phyloP scores from a whole-genome alignment of 306 rosid genomes.

The Carpinus viminea region DNA sequence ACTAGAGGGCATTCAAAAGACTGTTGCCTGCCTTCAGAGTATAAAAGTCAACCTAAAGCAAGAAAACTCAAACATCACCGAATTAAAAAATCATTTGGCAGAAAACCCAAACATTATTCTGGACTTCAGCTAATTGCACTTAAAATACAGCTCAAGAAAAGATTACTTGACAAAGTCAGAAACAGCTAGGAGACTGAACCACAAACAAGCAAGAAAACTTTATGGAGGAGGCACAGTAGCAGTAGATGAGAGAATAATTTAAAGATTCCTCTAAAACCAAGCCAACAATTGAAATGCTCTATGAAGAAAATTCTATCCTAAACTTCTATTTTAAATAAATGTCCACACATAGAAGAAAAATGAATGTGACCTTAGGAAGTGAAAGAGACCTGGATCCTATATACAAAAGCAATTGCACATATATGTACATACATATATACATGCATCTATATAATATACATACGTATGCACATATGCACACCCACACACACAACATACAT shows the following conservation, averaged over 20 bases:
- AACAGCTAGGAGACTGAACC: not conserved
- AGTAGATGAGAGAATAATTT: not conserved
- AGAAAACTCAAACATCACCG: constrained; percentile 6
- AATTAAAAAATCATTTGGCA: constrained; percentile 14
- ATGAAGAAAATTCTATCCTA: not conserved
- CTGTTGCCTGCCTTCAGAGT: not conserved
- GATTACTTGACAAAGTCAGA: not conserved
- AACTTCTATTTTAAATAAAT: not conserved
- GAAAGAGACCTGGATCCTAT: not conserved
- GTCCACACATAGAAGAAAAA: not conserved
- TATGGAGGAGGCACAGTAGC: not conserved
- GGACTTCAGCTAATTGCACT: not conserved
- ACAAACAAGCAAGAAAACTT: not conserved
- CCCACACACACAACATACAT: too few species aligned
- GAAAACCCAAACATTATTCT: not conserved
- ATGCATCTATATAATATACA: not conserved
- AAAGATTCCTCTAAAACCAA: not conserved
- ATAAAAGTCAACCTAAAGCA: constrained; percentile 15
- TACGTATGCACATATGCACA: not conserved
- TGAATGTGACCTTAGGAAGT: not conserved
- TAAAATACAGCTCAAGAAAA: not conserved
- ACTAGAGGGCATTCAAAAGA: constrained; percentile 6
- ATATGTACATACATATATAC: not conserved
- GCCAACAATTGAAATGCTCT: not conserved
- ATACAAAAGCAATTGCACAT: not conserved